Evolutionary conservation across 2,329 filamentous ascomycete genomes (phyloP).

Genomic region (Ceratocystis cacaofunesta): DNA sequence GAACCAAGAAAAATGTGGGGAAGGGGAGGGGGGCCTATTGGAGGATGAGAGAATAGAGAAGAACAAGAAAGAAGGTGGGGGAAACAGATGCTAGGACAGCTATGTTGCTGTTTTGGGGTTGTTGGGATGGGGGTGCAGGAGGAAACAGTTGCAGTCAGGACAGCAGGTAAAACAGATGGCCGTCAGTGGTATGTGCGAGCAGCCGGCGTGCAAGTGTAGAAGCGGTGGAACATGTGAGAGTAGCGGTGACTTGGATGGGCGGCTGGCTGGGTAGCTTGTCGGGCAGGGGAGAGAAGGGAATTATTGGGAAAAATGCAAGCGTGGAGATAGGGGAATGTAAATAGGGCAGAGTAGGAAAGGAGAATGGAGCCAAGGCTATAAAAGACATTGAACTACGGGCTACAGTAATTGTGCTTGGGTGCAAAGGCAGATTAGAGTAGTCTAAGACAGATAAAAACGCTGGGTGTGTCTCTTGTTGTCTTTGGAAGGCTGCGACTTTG

Average conservation of each 20-base stretch:
- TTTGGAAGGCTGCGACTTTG: background rate
- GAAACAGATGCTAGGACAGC: background rate
- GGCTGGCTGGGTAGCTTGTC: background rate
- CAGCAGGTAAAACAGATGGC: background rate
- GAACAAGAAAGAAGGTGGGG: background rate
- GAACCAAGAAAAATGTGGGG: slow-evolving; percentile 1
- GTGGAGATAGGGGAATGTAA: background rate
- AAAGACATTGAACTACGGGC: background rate
- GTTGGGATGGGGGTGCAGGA: background rate
- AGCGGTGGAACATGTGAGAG: background rate
- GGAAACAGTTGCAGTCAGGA: background rate
- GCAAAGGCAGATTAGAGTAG: background rate
- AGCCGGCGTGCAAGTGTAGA: background rate
- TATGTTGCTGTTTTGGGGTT: background rate
- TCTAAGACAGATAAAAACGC: background rate
- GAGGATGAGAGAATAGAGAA: background rate
- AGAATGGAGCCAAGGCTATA: background rate
- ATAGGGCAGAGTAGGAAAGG: background rate
- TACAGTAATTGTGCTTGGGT: background rate
- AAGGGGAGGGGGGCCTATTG: background rate
- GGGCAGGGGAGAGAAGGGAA: background rate
- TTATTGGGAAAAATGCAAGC: too few species aligned
- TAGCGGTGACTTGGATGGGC: background rate
- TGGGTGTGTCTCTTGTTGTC: background rate
- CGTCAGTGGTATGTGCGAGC: background rate